phyloP scores from a whole-genome alignment of 768 basidiomycete genomes.

The Cytidiella melzeri region DNA sequence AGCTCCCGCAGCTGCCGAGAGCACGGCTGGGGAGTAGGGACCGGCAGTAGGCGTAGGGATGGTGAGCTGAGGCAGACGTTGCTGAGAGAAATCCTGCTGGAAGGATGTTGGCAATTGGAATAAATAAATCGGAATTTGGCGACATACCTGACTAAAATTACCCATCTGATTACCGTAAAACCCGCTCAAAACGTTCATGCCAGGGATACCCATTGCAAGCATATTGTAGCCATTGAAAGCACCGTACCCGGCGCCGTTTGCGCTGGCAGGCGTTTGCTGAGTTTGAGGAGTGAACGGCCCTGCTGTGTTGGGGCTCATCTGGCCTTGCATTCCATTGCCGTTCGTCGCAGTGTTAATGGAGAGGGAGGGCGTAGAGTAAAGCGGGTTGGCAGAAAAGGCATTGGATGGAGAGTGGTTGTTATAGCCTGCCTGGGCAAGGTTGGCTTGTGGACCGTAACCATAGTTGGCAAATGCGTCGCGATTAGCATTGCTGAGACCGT shows the following conservation, averaged over 20 bases:
- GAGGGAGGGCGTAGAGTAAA: conserved; percentile 71
- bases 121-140: background rate
- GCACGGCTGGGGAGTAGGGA: conserved; percentile 73
- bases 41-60: conserved; percentile 69
- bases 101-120: background rate
- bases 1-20: conserved; percentile 63
- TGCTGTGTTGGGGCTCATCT: conserved; percentile 65
- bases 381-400: conserved; percentile 47
- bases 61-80: conserved; percentile 59
- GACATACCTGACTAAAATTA: conserved; percentile 58
- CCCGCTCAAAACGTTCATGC: conserved; percentile 62
- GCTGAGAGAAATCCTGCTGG: conserved; percentile 41
- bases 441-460: conserved; percentile 75
- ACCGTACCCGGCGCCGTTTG: conserved; percentile 48
- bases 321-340: conserved; percentile 43
- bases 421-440: conserved; percentile 51
- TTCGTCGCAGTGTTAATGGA: conserved; percentile 54
- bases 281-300: conserved; percentile 49
- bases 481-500: conserved; percentile 37
- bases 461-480: conserved; percentile 82
- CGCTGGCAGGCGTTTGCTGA: conserved; percentile 27
- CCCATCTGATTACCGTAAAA: conserved; percentile 72
- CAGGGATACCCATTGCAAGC: conserved; percentile 76
- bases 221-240: conserved; percentile 68
- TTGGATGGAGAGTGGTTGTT: conserved; percentile 40